Evolutionary conservation across 2,329 filamentous ascomycete species (phyloP).

Genomic region (Juglanconis sp.): DNA sequence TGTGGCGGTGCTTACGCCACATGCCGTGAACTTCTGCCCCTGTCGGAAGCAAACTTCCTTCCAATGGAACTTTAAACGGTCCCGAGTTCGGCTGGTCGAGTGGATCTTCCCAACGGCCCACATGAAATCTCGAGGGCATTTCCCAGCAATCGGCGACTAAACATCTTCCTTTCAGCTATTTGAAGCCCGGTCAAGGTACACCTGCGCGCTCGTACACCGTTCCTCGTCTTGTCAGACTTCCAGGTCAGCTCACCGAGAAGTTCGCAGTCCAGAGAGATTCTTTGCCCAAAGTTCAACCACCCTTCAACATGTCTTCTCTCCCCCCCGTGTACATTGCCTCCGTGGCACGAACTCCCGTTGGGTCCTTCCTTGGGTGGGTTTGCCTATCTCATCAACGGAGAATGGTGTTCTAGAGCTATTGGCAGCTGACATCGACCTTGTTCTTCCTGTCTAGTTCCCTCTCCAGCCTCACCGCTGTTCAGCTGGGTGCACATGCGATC

Average conservation of each 20-base stretch:
- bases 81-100: constrained; percentile 15
- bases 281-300: background rate
- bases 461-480: constrained; percentile 77
- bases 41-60: background rate
- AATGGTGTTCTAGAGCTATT: constrained; percentile 2
- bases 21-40: background rate
- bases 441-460: constrained; percentile 62
- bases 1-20: constrained; percentile 2
- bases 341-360: constrained; percentile 82
- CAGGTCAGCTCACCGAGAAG: background rate
- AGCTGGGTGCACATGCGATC: constrained; percentile 88
- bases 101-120: constrained; percentile 3
- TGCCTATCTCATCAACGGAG: background rate
- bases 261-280: constrained; percentile 7
- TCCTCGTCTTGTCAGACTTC: background rate
- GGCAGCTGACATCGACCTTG: constrained; percentile 15
- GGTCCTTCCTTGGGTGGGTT: constrained; percentile 86
- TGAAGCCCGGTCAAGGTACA: background rate
- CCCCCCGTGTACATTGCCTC: constrained; percentile 96
- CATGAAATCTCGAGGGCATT: background rate
- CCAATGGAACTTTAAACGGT: background rate
- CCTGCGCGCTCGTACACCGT: background rate
- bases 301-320: constrained; percentile 67
- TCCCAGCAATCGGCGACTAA: background rate
- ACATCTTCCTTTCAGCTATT: background rate